Base-by-base conservation (phyloP, 768 basidiomycete species). In the Boletus huronensis region DNA sequence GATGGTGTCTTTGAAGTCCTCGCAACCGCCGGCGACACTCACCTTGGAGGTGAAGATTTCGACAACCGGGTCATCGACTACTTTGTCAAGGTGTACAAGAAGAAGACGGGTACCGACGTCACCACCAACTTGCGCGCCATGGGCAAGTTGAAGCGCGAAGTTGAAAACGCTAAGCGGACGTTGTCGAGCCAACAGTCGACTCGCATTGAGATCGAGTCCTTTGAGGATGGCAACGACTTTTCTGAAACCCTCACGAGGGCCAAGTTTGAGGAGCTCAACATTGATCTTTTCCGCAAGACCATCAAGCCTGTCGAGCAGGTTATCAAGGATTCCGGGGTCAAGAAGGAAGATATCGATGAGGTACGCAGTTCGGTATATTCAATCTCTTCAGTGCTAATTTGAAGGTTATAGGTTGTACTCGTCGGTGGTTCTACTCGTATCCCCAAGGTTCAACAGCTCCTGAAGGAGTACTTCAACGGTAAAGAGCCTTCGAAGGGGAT, bases 271-370 rank as follows among this genome's bases (percentile, higher is more conserved):
- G 95, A 98, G 73, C 81, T 98, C 61, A 97, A 96, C 84, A 88
- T 97, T 79, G 96, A 99, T 67, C 84, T 98, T 49, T 99, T 99
- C 90, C 83, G 96, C 68, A 96, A 96, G 84, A 99, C 96, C 32
- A 93, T 98, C 92, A 95, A 95, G 80, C 96, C 96, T 59, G 96
- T 98, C 58, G 95, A 98, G 74, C 96, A 98, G 74, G 96, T 98
- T 21, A 79, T 98, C 64, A 97, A 97, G 85, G 96, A 98, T 67
- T 90, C 96, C 60, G 88, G 88, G 64, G 88, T 98, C 70, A 96
- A 95, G 85, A 99, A 98, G 83, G 96, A 98, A 64, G 89, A 93
- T 60, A 76, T 99, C 49, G 84, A 95, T 60, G 95, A 98, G 77
- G 89, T 88, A 42, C 38, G 77, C 71, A 25, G 36, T 41, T 5